Conservation (phyloP, 225 moss, liverwort and hornwort genomes). For the Polytrichum commune region DNA sequence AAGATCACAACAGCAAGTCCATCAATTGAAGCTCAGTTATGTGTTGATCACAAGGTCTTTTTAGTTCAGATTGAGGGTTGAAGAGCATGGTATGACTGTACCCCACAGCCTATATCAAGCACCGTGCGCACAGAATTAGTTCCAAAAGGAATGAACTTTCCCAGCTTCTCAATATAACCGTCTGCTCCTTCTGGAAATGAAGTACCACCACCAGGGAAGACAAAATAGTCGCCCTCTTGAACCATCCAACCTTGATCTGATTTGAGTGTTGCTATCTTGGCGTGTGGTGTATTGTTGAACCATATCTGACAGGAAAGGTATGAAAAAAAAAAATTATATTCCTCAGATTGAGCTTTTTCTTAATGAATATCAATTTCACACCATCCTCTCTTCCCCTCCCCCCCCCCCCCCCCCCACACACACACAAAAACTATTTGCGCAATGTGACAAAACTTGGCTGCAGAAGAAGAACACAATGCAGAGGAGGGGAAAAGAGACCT, state of each 20-base stretch:
- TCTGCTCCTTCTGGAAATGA: constrained; percentile 63
- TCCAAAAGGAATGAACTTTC: constrained; percentile 38
- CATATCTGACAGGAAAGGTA: constrained; percentile 35
- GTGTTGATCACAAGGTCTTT: too few relatives aligned
- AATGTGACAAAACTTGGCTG: too few relatives aligned
- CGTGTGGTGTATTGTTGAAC: constrained; percentile 61
- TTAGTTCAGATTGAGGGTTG: too few relatives aligned
- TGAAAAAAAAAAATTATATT: neutral
- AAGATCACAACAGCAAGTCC: too few relatives aligned
- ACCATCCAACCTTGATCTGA: constrained; percentile 63
- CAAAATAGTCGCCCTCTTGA: constrained; percentile 53
- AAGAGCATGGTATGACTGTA: constrained; percentile 13
- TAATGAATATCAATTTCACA: too few relatives aligned
- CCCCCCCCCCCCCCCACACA: too few relatives aligned
- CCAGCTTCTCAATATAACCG: constrained; percentile 51
- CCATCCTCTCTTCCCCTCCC: too few relatives aligned
- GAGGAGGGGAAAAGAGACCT: constrained; percentile 22
- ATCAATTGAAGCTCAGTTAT: too few relatives aligned
- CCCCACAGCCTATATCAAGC: constrained; percentile 67
- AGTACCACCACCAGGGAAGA: constrained; percentile 65
- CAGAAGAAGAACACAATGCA: too few relatives aligned
- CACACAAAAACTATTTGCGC: too few relatives aligned
- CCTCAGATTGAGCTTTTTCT: too few relatives aligned
- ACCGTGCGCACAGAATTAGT: constrained; percentile 49
- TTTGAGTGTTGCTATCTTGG: constrained; percentile 56